Evolutionary conservation across 306 rosid species (phyloP).

Genomic region (Cicer judaicum): DNA sequence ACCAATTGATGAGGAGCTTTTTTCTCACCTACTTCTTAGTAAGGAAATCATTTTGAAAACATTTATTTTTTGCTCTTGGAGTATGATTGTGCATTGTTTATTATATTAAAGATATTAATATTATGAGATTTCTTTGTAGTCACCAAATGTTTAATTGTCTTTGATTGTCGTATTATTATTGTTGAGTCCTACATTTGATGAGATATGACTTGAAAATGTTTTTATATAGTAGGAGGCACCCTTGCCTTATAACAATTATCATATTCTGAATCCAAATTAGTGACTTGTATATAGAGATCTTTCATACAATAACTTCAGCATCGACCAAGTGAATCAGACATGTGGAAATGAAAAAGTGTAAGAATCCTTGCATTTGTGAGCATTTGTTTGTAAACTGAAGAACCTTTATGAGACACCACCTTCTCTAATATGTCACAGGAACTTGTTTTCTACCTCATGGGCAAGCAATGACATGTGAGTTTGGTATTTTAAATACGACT

Average conservation of each 20-base stretch:
- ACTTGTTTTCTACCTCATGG: conserved; percentile 45
- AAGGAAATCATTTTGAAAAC: background rate
- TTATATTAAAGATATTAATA: conserved; percentile 1
- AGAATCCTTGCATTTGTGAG: conserved; percentile 41
- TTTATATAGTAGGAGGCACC: too few species aligned
- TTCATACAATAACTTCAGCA: conserved; percentile 65
- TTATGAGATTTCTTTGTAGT: conserved; percentile 17
- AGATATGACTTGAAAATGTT: too few species aligned
- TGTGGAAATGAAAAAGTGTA: conserved; percentile 55
- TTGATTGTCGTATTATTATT: background rate
- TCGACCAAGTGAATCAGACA: conserved; percentile 1
- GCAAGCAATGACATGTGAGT: conserved; percentile 46
- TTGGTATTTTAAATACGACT: background rate
- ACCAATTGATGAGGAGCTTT: background rate
- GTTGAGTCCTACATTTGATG: too few species aligned
- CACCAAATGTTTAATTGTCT: conserved; percentile 7
- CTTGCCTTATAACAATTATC: background rate
- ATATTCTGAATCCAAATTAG: conserved; percentile 38
- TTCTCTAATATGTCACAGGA: conserved; percentile 40
- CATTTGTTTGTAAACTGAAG: conserved; percentile 7
- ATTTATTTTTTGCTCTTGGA: background rate
- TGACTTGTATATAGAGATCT: conserved; percentile 60
- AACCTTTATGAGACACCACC: conserved; percentile 17
- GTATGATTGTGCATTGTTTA: background rate
- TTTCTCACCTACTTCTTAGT: too few species aligned